Evolutionary conservation across 305 asterid species (phyloP), one percentile per base, ranked within the genome.

Genomic region (Solanum hybrid): DNA sequence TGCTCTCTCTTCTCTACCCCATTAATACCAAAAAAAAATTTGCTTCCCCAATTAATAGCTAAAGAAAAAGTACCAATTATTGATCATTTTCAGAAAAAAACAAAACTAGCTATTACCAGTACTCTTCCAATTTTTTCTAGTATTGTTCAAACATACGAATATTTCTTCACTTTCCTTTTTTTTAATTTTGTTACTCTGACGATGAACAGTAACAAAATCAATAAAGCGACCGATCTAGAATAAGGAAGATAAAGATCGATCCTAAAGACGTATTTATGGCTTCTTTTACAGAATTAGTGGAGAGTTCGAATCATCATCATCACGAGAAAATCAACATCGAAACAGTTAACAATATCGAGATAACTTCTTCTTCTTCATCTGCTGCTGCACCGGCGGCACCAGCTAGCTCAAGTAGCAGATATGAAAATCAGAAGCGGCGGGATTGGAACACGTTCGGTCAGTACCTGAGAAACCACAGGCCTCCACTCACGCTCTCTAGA

Each of bases 381-480:
- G 34, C 89, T 5, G 31, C 93, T 33, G 22, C 89, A 26, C 33
- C 89, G 2, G 46, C 5, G 42, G 42, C 61, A 13, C 61, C 94
- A 24, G 3, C 93, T 2, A 87, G 95, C 2, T 93, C 96, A 20
- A 96, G 99, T 93, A 75, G 82, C 40, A 93, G 98, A 31, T 96
- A 95, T 90, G 98, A 96, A 96, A 95, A 95, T 93, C 98, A 96
- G 87, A 96, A 96, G 88, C 96, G 99, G 20, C 93, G 99, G 2
- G 98, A 96, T 93, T 96, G 99, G 99, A 95, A 94, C 94, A 93
- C 99, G 5, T 96, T 96, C 80, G 95, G 96, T 1, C 98, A 95
- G 92, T 97, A 97, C 94, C 87, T 97, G 22, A 94, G 91, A 69
- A 97, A 97, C 92, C 99, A 97, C 91, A 95, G 99, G 36, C 99